Conservation (phyloP, 192 early-diverging fungal genomes). For the Entomortierella chlamydospora region DNA sequence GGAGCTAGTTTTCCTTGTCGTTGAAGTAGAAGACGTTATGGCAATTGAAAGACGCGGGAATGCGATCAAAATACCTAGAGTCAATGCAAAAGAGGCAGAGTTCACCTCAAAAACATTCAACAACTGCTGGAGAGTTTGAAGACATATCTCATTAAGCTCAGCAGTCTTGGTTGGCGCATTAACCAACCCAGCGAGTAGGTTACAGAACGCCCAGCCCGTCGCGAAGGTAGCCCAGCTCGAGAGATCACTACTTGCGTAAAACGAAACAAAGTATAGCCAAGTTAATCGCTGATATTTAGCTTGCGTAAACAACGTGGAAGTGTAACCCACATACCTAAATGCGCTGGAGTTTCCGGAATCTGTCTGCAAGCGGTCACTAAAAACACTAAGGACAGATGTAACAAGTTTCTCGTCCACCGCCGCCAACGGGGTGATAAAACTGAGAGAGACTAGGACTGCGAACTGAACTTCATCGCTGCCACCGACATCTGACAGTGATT, state of each 20-base stretch:
- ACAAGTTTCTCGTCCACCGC: conserved; percentile 56
- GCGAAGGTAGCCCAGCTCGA: conserved; percentile 55
- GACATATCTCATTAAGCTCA: conserved; percentile 37
- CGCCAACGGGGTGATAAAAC: conserved; percentile 48
- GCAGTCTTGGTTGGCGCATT: conserved; percentile 53
- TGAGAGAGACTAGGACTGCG: conserved; percentile 48
- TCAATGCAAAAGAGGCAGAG: conserved; percentile 17
- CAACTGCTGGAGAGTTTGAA: conserved; percentile 36
- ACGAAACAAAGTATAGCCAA: no score
- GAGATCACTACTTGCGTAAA: conserved; percentile 15
- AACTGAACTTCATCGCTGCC: conserved; percentile 60
- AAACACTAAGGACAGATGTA: conserved; percentile 28
- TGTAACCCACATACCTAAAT: conserved; percentile 5
- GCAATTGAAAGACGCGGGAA: conserved; percentile 44
- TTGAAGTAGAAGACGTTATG: conserved; percentile 18
- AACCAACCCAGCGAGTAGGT: conserved; percentile 42
- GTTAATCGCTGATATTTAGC: neutral
- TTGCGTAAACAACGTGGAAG: neutral
- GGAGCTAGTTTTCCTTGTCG: neutral
- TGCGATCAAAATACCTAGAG: conserved; percentile 48
- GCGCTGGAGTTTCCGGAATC: conserved; percentile 5
- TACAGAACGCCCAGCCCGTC: conserved; percentile 54
- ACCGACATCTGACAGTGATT: conserved; percentile 31
- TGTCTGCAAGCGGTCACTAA: conserved; percentile 30
- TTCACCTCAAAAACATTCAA: conserved; percentile 24